These are phyloP conservation scores for Coemansia sp. DNA, from an alignment of 192 early-diverging fungal genomes.

Conservation along the genomic window DNA sequence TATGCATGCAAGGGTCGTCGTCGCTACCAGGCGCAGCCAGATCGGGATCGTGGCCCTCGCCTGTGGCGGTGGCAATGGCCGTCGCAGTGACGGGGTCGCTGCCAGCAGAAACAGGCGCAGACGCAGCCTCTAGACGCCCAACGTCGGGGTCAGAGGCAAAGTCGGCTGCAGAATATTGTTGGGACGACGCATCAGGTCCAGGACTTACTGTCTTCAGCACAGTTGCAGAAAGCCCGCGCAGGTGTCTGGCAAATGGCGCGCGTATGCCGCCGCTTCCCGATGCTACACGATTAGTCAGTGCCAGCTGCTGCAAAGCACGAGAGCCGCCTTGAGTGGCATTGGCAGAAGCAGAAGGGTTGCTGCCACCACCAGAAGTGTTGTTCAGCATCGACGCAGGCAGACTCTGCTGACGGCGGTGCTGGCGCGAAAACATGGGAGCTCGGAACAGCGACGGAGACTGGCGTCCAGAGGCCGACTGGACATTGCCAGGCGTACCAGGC, in stretches of 20 bases:
- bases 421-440: slow-evolving; percentile 12
- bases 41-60: slow-evolving; percentile 27
- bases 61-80: not conserved
- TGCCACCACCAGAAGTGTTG: not conserved
- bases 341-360: not conserved
- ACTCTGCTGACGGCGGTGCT: slow-evolving; percentile 49
- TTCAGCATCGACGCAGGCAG: slow-evolving; percentile 26
- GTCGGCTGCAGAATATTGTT: not conserved
- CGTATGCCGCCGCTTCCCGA: slow-evolving; percentile 10
- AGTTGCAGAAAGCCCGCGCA: slow-evolving; percentile 36
- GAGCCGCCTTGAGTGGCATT: not conserved
- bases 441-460: slow-evolving; percentile 26
- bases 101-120: not conserved
- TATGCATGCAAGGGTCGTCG: slow-evolving; percentile 30
- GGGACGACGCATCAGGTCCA: not conserved
- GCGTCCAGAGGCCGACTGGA: not conserved
- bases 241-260: slow-evolving; percentile 9
- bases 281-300: slow-evolving; percentile 31
- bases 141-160: not conserved
- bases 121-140: not conserved
- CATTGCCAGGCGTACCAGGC: slow-evolving; percentile 2
- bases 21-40: slow-evolving; percentile 10
- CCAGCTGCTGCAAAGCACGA: slow-evolving; percentile 40
- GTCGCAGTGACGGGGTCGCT: not conserved
- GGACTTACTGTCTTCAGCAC: slow-evolving; percentile 10